Percentiles rank a stretch among this genome's conserved stretches.
Evolutionary conservation across 208 protist genomes (phyloP).

Genomic region (Vickermania spadyakhi): DNA sequence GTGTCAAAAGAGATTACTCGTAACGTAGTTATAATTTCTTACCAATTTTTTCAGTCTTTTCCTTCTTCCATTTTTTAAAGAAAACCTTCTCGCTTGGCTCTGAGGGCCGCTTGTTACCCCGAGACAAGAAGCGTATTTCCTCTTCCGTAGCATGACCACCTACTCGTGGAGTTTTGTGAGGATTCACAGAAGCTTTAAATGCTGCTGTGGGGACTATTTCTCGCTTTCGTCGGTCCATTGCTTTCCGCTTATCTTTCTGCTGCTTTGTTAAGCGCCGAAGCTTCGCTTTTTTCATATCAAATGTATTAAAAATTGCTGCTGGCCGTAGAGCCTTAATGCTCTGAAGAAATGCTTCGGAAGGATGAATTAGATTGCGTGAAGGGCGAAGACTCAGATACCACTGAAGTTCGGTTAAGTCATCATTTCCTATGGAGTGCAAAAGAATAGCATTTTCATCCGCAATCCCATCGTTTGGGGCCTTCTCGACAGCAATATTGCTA

Average conservation of each 20-base stretch:
- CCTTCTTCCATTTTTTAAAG: conserved; percentile 62
- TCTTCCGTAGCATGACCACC: conserved; percentile 31
- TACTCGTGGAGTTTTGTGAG: conserved; percentile 62
- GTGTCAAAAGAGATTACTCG: no score
- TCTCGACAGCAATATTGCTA: conserved; percentile 68
- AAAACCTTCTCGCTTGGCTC: conserved; percentile 15
- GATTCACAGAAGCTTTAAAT: conserved; percentile 62
- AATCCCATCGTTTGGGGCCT: conserved; percentile 27
- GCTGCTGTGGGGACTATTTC: conserved; percentile 69
- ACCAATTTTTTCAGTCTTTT: conserved; percentile 49
- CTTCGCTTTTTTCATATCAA: conserved; percentile 60
- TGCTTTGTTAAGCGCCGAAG: conserved; percentile 65
- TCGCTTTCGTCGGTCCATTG: conserved; percentile 33
- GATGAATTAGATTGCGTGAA: conserved; percentile 58
- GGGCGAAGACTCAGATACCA: conserved; percentile 69
- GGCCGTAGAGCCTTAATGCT: conserved; percentile 68
- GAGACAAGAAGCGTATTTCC: conserved; percentile 48
- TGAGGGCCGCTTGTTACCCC: conserved; percentile 25
- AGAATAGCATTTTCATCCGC: conserved; percentile 25
- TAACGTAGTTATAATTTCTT: conserved; percentile 35
- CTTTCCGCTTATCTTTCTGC: conserved; percentile 42
- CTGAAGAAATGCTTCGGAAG: conserved; percentile 55
- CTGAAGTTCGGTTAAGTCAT: conserved; percentile 54
- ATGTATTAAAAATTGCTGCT: conserved; percentile 66
- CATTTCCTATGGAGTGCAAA: conserved; percentile 45